Percentiles rank a stretch among this genome's conserved stretches.
Evolutionary conservation across 1,139 yeast species (phyloP).

Genomic region (Kluyveromyces marxianus): DNA sequence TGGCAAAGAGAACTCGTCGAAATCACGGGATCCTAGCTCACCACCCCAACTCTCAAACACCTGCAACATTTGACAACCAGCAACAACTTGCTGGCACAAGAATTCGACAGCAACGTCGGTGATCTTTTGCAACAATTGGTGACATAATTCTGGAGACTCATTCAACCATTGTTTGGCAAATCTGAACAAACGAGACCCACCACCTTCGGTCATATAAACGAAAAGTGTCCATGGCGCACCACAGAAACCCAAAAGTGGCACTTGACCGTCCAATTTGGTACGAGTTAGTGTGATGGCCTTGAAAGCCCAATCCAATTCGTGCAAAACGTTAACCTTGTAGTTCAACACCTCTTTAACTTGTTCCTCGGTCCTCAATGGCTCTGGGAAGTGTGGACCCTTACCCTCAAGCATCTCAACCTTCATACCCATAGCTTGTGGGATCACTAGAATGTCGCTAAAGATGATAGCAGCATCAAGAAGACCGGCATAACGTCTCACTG

Average conservation of each 20-base stretch:
- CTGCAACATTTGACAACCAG: conserved; percentile 97
- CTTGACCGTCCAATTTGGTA: conserved; percentile 75
- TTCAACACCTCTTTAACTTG: conserved; percentile 53
- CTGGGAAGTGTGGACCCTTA: conserved; percentile 88
- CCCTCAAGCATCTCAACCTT: conserved; percentile 90
- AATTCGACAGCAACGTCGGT: conserved; percentile 90
- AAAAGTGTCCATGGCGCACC: conserved; percentile 98
- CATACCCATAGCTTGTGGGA: conserved; percentile 99
- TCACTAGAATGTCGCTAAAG: conserved; percentile 88
- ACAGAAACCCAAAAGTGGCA: conserved; percentile 88
- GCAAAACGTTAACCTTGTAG: conserved; percentile 57
- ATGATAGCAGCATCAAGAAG: conserved; percentile 94
- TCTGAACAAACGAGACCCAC: conserved; percentile 86
- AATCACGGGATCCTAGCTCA: conserved; percentile 85
- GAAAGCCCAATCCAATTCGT: conserved; percentile 89
- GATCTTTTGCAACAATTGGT: conserved; percentile 63
- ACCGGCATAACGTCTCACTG: conserved; percentile 83
- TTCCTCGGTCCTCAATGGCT: conserved; percentile 69
- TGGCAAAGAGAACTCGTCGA: conserved; percentile 81
- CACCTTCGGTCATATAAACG: conserved; percentile 97
- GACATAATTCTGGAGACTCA: conserved; percentile 65
- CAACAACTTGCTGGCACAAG: conserved; percentile 87
- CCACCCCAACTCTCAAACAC: conserved; percentile 98
- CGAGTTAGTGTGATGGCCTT: conserved; percentile 86
- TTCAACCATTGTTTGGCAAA: conserved; percentile 91